Conservation (phyloP, 2,329 filamentous ascomycete genomes). For the Cercospora sesami region DNA sequence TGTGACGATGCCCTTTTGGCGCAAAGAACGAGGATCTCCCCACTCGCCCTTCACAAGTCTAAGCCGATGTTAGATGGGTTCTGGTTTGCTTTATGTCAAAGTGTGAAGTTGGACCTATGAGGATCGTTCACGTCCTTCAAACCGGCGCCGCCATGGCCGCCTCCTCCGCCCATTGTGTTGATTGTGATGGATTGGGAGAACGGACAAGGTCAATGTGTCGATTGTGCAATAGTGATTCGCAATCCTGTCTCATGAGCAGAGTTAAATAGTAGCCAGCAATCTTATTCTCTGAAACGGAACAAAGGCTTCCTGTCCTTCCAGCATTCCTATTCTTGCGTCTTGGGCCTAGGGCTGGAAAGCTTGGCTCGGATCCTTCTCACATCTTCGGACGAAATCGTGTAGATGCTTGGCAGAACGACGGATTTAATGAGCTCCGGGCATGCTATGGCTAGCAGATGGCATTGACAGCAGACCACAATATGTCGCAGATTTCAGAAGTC, state of each 20-base stretch:
- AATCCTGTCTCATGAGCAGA: background rate
- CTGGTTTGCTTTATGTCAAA: background rate
- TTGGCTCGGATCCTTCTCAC: background rate
- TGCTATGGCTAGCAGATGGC: background rate
- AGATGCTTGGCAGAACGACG: background rate
- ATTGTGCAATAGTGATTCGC: background rate
- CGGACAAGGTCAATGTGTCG: background rate
- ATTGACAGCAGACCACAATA: background rate
- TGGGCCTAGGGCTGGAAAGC: background rate
- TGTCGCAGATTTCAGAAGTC: background rate
- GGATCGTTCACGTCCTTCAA: conserved; percentile 11
- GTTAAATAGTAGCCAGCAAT: background rate
- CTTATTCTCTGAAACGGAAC: background rate
- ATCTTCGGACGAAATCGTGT: background rate
- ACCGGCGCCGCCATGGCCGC: background rate
- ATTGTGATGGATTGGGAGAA: background rate
- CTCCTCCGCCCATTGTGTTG: background rate
- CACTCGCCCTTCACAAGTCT: conserved; percentile 20
- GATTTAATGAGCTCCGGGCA: background rate
- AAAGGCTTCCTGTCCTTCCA: background rate
- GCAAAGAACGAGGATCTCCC: conserved; percentile 37
- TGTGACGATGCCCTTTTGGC: conserved; percentile 61
- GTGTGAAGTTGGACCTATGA: background rate
- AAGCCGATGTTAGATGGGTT: background rate
- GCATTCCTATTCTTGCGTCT: background rate